Percentiles rank a stretch among this genome's conserved stretches.
These are phyloP conservation scores for Agaricus blazei DNA, from an alignment of 768 basidiomycete genomes.

Conservation along the genomic window DNA sequence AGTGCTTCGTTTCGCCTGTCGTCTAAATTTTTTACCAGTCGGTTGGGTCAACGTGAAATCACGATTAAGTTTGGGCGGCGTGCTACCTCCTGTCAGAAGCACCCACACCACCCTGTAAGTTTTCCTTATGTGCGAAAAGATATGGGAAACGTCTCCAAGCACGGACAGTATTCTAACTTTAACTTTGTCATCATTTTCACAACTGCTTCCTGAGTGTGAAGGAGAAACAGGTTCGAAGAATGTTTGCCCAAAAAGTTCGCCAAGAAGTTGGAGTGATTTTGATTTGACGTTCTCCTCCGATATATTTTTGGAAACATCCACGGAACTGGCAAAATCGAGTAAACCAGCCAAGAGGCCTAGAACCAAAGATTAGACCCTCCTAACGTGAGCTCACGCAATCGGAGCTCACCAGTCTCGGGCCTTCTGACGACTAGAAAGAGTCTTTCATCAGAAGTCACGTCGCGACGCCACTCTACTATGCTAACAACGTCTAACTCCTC, in stretches of 20 bases:
- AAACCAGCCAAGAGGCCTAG: slow-evolving; percentile 87
- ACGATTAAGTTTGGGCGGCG: slow-evolving; percentile 30
- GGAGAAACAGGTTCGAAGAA: slow-evolving; percentile 14
- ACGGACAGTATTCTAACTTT: slow-evolving; percentile 42
- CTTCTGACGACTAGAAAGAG: slow-evolving; percentile 76
- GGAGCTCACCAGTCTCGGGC: slow-evolving; percentile 68
- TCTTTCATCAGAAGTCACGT: slow-evolving; percentile 30
- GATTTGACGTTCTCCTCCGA: slow-evolving; percentile 33
- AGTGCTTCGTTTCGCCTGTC: not conserved
- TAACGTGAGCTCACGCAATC: slow-evolving; percentile 8
- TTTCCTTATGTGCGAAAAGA: slow-evolving; percentile 90
- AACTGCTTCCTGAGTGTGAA: slow-evolving; percentile 6
- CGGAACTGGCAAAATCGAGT: slow-evolving; percentile 76
- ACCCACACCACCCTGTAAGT: slow-evolving; percentile 78
- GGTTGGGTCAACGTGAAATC: not conserved
- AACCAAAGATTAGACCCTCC: slow-evolving; percentile 5
- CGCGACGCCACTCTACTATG: slow-evolving; percentile 72
- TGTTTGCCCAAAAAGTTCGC: slow-evolving; percentile 25
- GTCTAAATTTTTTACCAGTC: no score
- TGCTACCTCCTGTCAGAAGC: slow-evolving; percentile 50
- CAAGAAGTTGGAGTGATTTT: slow-evolving; percentile 35
- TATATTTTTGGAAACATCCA: slow-evolving; percentile 45
- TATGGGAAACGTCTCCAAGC: slow-evolving; percentile 66
- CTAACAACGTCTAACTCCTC: slow-evolving; percentile 84
- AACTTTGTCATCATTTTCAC: slow-evolving; percentile 11